Evolutionary conservation across 2,329 filamentous ascomycete genomes (phyloP).

Genomic region (Penicillium sp.): DNA sequence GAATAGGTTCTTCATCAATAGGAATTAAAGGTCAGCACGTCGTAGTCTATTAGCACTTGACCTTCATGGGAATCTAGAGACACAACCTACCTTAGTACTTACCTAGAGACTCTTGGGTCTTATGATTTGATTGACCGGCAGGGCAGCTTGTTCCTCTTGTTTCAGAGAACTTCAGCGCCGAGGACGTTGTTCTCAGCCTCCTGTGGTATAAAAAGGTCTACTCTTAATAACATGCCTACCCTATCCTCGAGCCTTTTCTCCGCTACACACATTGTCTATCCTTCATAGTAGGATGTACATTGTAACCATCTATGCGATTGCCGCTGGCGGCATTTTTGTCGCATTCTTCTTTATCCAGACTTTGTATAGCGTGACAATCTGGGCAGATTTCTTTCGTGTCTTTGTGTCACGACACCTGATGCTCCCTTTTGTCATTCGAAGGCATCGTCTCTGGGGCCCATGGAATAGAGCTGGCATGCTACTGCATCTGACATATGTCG

Average conservation of each 20-base stretch:
- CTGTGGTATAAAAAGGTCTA: slow-evolving; percentile 5
- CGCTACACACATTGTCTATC: slow-evolving; percentile 5
- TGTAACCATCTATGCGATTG: slow-evolving; percentile 23
- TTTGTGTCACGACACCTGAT: slow-evolving; percentile 8
- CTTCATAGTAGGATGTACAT: slow-evolving; percentile 6
- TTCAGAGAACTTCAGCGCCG: slow-evolving; percentile 9
- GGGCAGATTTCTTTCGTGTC: slow-evolving; percentile 2
- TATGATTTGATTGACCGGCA: background rate
- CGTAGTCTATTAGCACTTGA: slow-evolving; percentile 1
- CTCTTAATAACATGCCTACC: slow-evolving; percentile 6
- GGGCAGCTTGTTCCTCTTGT: slow-evolving; percentile 7
- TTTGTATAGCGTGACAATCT: slow-evolving; percentile 3
- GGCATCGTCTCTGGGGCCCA: slow-evolving; percentile 7
- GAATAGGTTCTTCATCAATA: slow-evolving; percentile 1
- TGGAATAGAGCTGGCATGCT: slow-evolving; percentile 9
- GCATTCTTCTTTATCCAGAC: slow-evolving; percentile 7
- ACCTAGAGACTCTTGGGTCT: slow-evolving; percentile 1
- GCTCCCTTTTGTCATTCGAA: slow-evolving; percentile 6
- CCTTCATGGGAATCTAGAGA: slow-evolving; percentile 1
- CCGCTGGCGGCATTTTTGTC: slow-evolving; percentile 8
- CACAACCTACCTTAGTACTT: background rate
- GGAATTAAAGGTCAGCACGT: slow-evolving; percentile 1
- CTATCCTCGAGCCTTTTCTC: slow-evolving; percentile 4
- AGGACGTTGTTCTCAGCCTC: slow-evolving; percentile 5
- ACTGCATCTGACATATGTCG: slow-evolving; percentile 5